Base-by-base conservation (phyloP, 306 rosid genomes). In the Styphnolobium japonicum region DNA sequence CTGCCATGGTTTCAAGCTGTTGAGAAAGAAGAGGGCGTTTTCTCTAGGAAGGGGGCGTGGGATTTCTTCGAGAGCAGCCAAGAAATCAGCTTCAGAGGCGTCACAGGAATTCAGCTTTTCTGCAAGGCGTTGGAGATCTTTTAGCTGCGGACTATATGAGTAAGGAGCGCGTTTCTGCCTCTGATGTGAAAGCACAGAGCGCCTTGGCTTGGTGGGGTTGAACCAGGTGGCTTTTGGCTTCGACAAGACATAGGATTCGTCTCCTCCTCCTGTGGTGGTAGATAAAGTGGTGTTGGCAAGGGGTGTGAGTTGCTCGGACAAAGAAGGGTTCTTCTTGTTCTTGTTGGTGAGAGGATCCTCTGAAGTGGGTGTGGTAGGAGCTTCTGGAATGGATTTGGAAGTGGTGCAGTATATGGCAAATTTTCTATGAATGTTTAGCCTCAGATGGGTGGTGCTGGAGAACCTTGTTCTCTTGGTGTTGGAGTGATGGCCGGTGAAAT, bases 201-300 rank as follows among this genome's bases (percentile, higher is more conserved):
- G 96, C 25, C 77, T 93, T 15, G 93, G 87, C 83, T 86, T 90
- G 2, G 94, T 84, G 68, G 99, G 99, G 81, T 96, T 96, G 72
- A 91, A 90, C 98, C 99, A 93, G 2, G 85, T 90, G 52, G 99
- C 88, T 43, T 96, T 90, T 5, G 97, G 96, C 77, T 93, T 93
- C 16, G 94, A 85, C 1, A 86, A 33, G 60, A 86, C 84, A 25
- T 10, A 69, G 77, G 93, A 4, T 82, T 86, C 82, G 43, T 83
- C 72, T 31, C 56, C 10, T 19, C 82, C 72, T 31, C 56, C 10
- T 19, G 91, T 5, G 23, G 84, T 5, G 11, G 62, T 25, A 6
- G 98, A 79, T 70, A 91, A 85, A 11, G 93, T 91, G 16, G 86
- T 83, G n/a, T 78, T 66, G 34, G 90, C 81, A 5, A 96, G 83